A percentile compares a stretch with the other conserved stretches of the same genome.
Conservation (phyloP, 78 protist genomes). For the slime mould (Dictyostelium discoideum) region dicty_2.7 NC_007091.3:4689001-4689500, state of each 20-base stretch:
- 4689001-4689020: constrained; percentile 64
- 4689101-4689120: constrained; percentile 34
- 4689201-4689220: constrained; percentile 54
- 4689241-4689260: constrained; percentile 86
- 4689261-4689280: constrained; percentile 92
- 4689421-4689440: neutral
- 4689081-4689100: constrained; percentile 55
- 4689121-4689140: constrained; percentile 62
- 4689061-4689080: constrained; percentile 43
- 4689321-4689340: constrained; percentile 91
- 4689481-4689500: neutral
- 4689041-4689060: constrained; percentile 41
- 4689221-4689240: constrained; percentile 54
- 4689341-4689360: constrained; percentile 85
- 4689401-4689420: neutral
- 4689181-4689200: constrained; percentile 41
- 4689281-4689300: constrained; percentile 94
- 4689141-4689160: constrained; percentile 65
- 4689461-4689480: neutral
- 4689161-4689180: constrained; percentile 18
- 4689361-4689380: neutral
- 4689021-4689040: constrained; percentile 75
- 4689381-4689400: neutral
- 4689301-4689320: constrained; percentile 85
- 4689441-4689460: neutral